Base-by-base conservation (phyloP, 2,329 filamentous ascomycete species). In the Chaetomium strumarium region DNA sequence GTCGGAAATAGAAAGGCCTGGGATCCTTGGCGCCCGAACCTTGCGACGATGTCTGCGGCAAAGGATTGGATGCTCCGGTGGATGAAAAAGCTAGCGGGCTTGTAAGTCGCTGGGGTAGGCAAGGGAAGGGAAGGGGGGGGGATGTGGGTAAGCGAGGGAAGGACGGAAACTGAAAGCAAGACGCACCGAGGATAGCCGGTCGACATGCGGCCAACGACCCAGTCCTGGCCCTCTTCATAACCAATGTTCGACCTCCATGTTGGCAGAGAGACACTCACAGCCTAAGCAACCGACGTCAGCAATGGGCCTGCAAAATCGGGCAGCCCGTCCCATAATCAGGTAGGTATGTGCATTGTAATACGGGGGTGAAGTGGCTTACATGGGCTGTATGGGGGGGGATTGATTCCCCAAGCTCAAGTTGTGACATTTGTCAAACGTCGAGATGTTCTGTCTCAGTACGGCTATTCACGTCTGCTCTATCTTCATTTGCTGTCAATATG, bases 241-340 rank as follows among this genome's bases (percentile, higher is more conserved):
- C 83, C 92, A 37, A 99, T 77, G 64, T 95, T 97, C 59, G 90
- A 78, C 60, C 78, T 79, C 93, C 93, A 99, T 71, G 90, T 95
- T 37, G 93, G 93, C 24, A 99, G 75, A 14, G 93, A 97, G 39
- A 97, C 92, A 68, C 92, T 97, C 59, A 97, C 89, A 59, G 92
- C 93, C 91, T 96, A 49, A 7, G 2, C 17, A 24, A 1, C 16
- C 19, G 16, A 45, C 9, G 49, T 57, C 39, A 57, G 52, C 36
- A 16, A 51, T 11, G 31, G 24, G 12, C 13, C 10, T 38, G 24
- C 13, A 14, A 10, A 10, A 14, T 11, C 4, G 14, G 14, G 34
- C 34, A 37, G 34, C 12, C 13, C 34, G 12, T 8, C n/a, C 2
- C 12, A 14, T n/a, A 14, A n/a, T 16, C n/a, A n/a, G n/a, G n/a